These are phyloP conservation scores for Magnolia officinalis DNA, from an alignment of 164 flowering plant genomes.

Conservation along the genomic window DNA sequence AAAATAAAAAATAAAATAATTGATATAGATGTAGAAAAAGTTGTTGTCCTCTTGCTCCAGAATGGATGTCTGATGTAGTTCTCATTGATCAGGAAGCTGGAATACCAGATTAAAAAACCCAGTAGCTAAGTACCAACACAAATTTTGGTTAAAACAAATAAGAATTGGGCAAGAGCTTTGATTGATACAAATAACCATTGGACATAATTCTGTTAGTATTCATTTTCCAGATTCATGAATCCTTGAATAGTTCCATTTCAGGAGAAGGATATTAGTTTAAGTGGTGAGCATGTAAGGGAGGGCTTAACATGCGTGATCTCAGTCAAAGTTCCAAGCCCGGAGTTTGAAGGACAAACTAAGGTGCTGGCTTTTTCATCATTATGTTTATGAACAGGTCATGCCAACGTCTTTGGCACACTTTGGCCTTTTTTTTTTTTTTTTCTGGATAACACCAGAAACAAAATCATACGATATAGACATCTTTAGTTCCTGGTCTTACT, in stretches of 20 bases:
- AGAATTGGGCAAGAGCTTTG: too few species aligned
- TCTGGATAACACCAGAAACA: background rate
- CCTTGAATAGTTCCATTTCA: constrained; percentile 19
- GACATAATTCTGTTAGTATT: background rate
- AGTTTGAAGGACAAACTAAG: constrained; percentile 99
- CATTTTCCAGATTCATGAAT: background rate
- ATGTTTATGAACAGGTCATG: background rate
- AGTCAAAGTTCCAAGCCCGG: constrained; percentile 95
- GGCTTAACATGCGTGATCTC: constrained; percentile 92
- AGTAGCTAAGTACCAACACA: too few species aligned
- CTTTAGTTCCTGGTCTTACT: constrained; percentile 6
- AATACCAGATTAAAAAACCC: too few species aligned
- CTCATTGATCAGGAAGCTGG: too few species aligned
- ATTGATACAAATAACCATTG: too few species aligned
- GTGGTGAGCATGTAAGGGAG: constrained; percentile 98
- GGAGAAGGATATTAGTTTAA: constrained; percentile 89
- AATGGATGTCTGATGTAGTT: too few species aligned
- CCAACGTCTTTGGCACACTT: background rate
- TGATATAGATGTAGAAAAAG: too few species aligned
- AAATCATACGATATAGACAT: background rate
- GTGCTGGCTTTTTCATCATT: constrained; percentile 28
- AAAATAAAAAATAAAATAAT: too few species aligned
- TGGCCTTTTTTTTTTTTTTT: background rate
- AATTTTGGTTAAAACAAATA: too few species aligned
- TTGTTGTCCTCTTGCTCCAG: too few species aligned